Evolutionary conservation across 2,329 filamentous ascomycete species (phyloP).

Genomic region (Aspergillus tamarii): DNA sequence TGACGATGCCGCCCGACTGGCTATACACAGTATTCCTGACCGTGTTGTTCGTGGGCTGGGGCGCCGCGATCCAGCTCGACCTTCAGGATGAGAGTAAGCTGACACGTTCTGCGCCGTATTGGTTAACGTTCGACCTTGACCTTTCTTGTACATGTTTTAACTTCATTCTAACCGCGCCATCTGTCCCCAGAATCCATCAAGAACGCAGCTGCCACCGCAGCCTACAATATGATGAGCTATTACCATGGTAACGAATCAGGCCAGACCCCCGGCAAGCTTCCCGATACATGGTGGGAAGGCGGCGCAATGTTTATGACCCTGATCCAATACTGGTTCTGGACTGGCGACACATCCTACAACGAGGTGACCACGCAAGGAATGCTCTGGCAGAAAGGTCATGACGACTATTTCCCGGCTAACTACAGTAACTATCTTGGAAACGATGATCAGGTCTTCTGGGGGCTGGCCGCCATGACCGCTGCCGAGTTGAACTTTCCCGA

Average conservation of each 20-base stretch:
- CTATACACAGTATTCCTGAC: constrained; percentile 14
- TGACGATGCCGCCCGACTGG: constrained; percentile 4
- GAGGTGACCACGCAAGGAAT: constrained; percentile 68
- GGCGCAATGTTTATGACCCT: constrained; percentile 72
- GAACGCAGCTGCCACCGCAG: constrained; percentile 38
- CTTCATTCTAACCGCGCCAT: constrained; percentile 2
- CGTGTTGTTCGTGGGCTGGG: constrained; percentile 14
- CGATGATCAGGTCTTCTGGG: constrained; percentile 77
- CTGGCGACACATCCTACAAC: constrained; percentile 73
- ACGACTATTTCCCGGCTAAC: constrained; percentile 75
- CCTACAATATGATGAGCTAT: constrained; percentile 43
- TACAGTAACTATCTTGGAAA: constrained; percentile 53
- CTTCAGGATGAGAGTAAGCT: constrained; percentile 25
- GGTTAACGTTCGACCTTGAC: not conserved
- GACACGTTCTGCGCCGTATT: not conserved
- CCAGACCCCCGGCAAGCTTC: constrained; percentile 44
- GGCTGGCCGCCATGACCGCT: constrained; percentile 77
- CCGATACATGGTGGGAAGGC: constrained; percentile 64
- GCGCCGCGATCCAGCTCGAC: constrained; percentile 22
- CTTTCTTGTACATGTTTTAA: not conserved
- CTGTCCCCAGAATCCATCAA: constrained; percentile 36
- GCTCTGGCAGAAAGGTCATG: constrained; percentile 72
- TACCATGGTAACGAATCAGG: constrained; percentile 43
- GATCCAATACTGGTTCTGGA: constrained; percentile 85
- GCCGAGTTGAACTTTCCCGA: constrained; percentile 77